Evolutionary conservation across 805 yeast genomes (phyloP), one percentile per base, ranked within the genome.

Genomic region (Starmerella bombi): DNA sequence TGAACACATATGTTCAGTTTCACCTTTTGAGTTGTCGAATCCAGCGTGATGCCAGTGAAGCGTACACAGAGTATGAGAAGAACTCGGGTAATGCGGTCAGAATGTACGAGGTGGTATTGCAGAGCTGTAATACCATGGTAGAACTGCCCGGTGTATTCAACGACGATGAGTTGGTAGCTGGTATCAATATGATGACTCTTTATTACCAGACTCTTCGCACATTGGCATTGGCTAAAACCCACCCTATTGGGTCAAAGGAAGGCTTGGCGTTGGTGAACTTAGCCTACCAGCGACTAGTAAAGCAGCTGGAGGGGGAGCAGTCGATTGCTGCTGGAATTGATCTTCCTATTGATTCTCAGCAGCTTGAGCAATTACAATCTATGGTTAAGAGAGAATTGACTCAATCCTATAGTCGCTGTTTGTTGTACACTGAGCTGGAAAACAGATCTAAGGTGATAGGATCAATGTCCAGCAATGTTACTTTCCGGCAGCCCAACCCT

Each of bases 131-230:
- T 3, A 78, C 77, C 49, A 60, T 84, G 34, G 66, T 71, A 53
- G 94, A 84, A 45, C 67, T 91, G 38, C 95, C 96, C 0, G 97
- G 97, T 66, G 94, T 88, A 16, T 75, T 80, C 54, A 81, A 82
- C 39, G 94, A 84, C 56, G 91, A 80, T 39, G 76, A 70, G 18
- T 66, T 88, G 40, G 57, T 64, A 46, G 60, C 62, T 5, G 71
- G 78, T 7, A 63, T 91, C 33, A 67, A 64, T 10, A 50, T 67
- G 14, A 60, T 83, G 50, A 61, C 63, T 23, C 53, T 56, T 7
- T 74, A 64, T 45, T 80, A 70, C 57, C 51, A 54, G n/a, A 60
- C 69, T 19, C 16, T 15, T 22, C 40, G 46, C 31, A 25, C 39
- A 17, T 36, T 42, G 8, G 39, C 46, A 14, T 22, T 42, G 3